A percentile compares a stretch with the other conserved stretches of the same genome.
Evolutionary conservation across 176 grass and related monocot species (phyloP).

Genomic region (Avena sativa): DNA sequence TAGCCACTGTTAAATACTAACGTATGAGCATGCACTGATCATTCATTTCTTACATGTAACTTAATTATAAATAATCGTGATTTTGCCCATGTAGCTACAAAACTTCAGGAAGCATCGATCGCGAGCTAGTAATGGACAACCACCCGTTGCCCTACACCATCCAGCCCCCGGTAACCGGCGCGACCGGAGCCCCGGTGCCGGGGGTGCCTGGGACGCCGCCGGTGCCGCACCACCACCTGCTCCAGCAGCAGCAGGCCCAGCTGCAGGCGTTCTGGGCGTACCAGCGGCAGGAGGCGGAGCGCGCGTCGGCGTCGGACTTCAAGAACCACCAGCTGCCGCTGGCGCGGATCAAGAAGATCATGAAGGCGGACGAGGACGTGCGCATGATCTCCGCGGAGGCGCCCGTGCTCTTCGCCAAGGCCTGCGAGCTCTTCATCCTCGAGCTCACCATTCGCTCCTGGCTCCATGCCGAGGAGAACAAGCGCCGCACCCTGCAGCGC

Average conservation of each 20-base stretch:
- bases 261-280: conserved; percentile 84
- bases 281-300: conserved; percentile 82
- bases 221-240: conserved; percentile 73
- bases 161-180: conserved; percentile 38
- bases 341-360: conserved; percentile 88
- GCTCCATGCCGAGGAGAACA: conserved; percentile 88
- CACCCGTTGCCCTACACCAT: conserved; percentile 60
- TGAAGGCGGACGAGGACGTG: conserved; percentile 91
- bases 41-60: conserved; percentile 27
- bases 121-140: conserved; percentile 57
- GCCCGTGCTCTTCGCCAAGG: conserved; percentile 79
- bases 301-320: conserved; percentile 74
- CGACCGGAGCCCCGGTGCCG: conserved; percentile 36
- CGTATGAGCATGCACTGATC: conserved; percentile 13
- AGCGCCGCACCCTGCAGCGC: conserved; percentile 80
- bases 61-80: neutral
- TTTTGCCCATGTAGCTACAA: conserved; percentile 33
- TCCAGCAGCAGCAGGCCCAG: conserved; percentile 82
- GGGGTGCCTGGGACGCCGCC: conserved; percentile 41
- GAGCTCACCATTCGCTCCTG: conserved; percentile 90
- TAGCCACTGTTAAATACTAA: conserved; percentile 23
- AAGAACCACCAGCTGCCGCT: conserved; percentile 89
- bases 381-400: conserved; percentile 90
- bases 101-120: neutral
- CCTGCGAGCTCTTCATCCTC: conserved; percentile 83